phyloP scores from a whole-genome alignment of 352 stramenopile species.

The Pythium rishiriense region DNA sequence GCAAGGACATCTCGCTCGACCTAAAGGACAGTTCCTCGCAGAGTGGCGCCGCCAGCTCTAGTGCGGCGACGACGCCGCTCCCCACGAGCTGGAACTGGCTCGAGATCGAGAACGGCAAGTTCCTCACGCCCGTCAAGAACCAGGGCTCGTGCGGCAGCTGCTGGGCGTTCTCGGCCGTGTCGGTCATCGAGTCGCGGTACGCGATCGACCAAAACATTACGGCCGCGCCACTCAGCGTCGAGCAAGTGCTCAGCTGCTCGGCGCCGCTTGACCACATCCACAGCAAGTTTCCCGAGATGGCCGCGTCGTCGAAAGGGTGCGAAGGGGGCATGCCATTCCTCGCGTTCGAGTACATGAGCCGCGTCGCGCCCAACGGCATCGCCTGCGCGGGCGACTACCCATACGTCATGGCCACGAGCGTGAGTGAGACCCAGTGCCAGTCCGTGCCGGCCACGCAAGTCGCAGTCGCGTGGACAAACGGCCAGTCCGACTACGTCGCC shows the following conservation, averaged over 20 bases:
- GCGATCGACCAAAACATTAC: constrained; percentile 76
- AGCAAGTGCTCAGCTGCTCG: constrained; percentile 85
- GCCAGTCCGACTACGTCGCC: constrained; percentile 54
- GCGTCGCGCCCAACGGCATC: constrained; percentile 61
- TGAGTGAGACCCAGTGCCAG: constrained; percentile 43
- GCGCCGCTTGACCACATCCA: constrained; percentile 64
- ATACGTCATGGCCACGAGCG: constrained; percentile 80
- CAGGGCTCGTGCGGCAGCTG: constrained; percentile 92
- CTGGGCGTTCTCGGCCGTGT: constrained; percentile 91
- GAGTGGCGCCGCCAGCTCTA: constrained; percentile 23
- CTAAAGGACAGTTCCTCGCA: constrained; percentile 27
- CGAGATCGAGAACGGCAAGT: constrained; percentile 69
- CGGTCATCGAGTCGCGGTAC: constrained; percentile 69
- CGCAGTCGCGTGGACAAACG: constrained; percentile 49
- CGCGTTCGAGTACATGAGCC: constrained; percentile 85
- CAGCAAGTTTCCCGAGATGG: constrained; percentile 76
- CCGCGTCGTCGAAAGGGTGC: constrained; percentile 80
- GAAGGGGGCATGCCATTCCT: constrained; percentile 89
- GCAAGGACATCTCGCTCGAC: constrained; percentile 28
- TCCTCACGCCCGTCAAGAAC: constrained; percentile 91
- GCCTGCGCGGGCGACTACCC: constrained; percentile 65
- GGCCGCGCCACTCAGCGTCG: constrained; percentile 73
- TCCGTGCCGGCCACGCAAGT: constrained; percentile 33
- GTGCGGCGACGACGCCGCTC: constrained; percentile 32
- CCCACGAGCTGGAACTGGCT: constrained; percentile 65